A percentile compares a stretch with the other conserved stretches of the same genome.
Conservation (phyloP, 495 filamentous ascomycete species). For the Neurospora sp. region DNA sequence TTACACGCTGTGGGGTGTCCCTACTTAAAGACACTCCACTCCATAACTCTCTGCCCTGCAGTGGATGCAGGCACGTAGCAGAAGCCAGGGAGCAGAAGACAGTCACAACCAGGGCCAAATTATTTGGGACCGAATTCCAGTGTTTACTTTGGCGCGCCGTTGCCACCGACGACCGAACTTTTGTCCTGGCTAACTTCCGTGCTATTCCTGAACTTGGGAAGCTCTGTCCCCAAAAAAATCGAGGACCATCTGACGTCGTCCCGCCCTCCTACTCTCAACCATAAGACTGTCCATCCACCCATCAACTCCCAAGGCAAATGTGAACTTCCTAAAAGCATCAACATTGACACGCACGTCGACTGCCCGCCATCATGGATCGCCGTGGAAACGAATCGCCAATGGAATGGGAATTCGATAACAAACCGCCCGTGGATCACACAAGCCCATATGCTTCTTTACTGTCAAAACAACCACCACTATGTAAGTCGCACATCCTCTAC, state of each 20-base stretch:
- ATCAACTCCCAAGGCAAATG: not conserved
- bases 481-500: conserved; percentile 10
- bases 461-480: conserved; percentile 9
- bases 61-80: not conserved
- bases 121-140: not conserved
- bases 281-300: not conserved
- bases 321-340: not conserved
- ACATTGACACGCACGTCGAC: not conserved
- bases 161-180: conserved; percentile 20
- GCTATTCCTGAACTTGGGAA: not conserved
- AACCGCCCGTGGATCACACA: conserved; percentile 33
- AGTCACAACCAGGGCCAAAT: not conserved
- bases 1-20: not conserved
- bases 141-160: conserved; percentile 22
- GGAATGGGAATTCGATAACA: conserved; percentile 41
- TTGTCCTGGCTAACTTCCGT: not conserved
- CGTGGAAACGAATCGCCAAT: conserved; percentile 37
- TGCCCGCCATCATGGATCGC: conserved; percentile 25
- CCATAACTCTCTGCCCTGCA: not conserved
- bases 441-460: conserved; percentile 35
- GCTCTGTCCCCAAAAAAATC: not conserved
- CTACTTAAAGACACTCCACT: not conserved
- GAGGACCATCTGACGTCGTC: not conserved
- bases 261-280: not conserved
- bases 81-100: not conserved